Evolutionary conservation across 768 basidiomycete species (phyloP).

Genomic region (Mycena vulgaris): DNA sequence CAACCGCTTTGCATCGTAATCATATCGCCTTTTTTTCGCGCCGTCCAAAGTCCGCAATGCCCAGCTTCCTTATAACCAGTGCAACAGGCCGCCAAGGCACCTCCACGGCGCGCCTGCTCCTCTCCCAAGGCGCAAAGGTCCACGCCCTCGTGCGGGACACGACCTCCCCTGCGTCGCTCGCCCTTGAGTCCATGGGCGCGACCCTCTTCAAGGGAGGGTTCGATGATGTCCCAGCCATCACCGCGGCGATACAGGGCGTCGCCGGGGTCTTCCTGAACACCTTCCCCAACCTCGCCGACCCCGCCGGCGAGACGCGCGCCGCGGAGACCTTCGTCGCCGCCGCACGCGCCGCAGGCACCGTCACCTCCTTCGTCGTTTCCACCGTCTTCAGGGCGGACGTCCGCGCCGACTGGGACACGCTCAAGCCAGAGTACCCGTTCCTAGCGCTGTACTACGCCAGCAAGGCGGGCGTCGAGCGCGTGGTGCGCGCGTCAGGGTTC

Average conservation of each 20-base stretch:
- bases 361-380: slow-evolving; percentile 30
- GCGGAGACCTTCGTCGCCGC: slow-evolving; percentile 30
- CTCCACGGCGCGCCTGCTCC: slow-evolving; percentile 29
- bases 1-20: too few species aligned
- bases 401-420: background rate
- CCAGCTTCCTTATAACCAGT: slow-evolving; percentile 31
- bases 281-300: slow-evolving; percentile 27
- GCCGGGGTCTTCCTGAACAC: slow-evolving; percentile 35
- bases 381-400: slow-evolving; percentile 14
- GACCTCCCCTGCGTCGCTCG: slow-evolving; percentile 6
- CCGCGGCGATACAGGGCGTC: slow-evolving; percentile 31
- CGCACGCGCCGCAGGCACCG: slow-evolving; percentile 30
- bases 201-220: slow-evolving; percentile 29
- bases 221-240: slow-evolving; percentile 27
- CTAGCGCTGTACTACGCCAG: slow-evolving; percentile 31
- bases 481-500: slow-evolving; percentile 34
- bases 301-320: slow-evolving; percentile 10
- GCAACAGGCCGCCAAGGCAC: slow-evolving; percentile 36
- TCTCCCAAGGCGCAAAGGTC: slow-evolving; percentile 27
- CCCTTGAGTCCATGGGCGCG: slow-evolving; percentile 25
- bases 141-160: slow-evolving; percentile 32
- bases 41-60: slow-evolving; percentile 3
- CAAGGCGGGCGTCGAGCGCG: slow-evolving; percentile 30
- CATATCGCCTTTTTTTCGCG: too few species aligned
- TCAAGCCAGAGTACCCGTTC: slow-evolving; percentile 18